Base-by-base conservation (phyloP, 78 protist species). In the Protostelium mycophagum region DNA sequence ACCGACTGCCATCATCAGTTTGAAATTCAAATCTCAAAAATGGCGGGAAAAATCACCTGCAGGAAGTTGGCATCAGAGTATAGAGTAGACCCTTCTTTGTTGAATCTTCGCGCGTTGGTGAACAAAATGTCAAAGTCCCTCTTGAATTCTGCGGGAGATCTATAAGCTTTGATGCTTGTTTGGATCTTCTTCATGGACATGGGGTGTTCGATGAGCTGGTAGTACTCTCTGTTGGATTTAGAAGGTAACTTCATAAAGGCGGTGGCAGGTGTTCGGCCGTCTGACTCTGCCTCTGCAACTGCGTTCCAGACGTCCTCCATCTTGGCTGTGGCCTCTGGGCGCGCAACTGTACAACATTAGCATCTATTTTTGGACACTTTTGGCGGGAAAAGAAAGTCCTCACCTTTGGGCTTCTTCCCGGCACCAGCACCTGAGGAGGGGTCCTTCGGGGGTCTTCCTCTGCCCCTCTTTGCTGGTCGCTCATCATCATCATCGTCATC, bases 171-270 rank as follows among this genome's bases (percentile, higher is more conserved):
- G 73, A 92, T 89, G 37, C 83, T 88, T 1, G 89, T 90, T 34
- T 73, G 90, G 25, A 92, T 92, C 28, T 63, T 85, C 86, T 92
- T 92, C 91, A 93, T 86, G 86, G 88, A 91, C 34, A 90, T 90
- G 88, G 95, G 95, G 9, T 89, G 91, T 5, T 36, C 39, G 88
- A 90, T 93, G 89, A 87, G 83, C 34, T 38, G 84, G 86, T 93
- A 93, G 85, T 93, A 93, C 51, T 93, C 95, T 83, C 90, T 91
- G 85, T 93, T 92, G 39, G 90, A 37, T 84, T 89, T 88, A 73
- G 87, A 84, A 84, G 95, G 95, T 1, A 93, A 86, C n/a, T 83
- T 73, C 16, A 86, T 63, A 35, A 93, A 93, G 84, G 90, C 83
- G 16, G 87, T 91, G 36, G 90, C 38, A 38, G 92, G 84, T 38